Evolutionary conservation across 768 basidiomycete genomes (phyloP).

Genomic region (Suillus placidus): DNA sequence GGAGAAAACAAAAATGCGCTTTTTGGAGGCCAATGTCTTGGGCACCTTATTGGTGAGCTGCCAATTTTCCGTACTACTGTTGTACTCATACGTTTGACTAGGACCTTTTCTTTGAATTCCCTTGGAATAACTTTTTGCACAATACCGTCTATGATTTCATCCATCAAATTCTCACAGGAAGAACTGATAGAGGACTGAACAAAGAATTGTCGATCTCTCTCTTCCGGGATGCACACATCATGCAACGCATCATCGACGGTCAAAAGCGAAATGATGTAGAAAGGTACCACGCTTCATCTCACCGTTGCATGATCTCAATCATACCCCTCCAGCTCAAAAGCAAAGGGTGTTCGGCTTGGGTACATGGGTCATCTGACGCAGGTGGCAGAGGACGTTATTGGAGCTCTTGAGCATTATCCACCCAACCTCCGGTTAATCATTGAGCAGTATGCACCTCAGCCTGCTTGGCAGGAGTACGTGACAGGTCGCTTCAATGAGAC

Average conservation of each 20-base stretch:
- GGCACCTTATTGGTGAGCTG: slow-evolving; percentile 72
- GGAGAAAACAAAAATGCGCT: slow-evolving; percentile 77
- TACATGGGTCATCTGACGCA: slow-evolving; percentile 98
- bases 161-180: slow-evolving; percentile 92
- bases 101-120: slow-evolving; percentile 95
- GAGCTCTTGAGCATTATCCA: slow-evolving; percentile 86
- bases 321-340: slow-evolving; percentile 52
- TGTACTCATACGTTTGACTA: slow-evolving; percentile 31
- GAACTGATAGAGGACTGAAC: slow-evolving; percentile 80
- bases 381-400: slow-evolving; percentile 93
- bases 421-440: slow-evolving; percentile 70
- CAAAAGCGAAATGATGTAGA: slow-evolving; percentile 79
- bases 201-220: slow-evolving; percentile 81
- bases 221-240: slow-evolving; percentile 83
- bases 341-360: slow-evolving; percentile 80
- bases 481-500: slow-evolving; percentile 84
- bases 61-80: slow-evolving; percentile 6
- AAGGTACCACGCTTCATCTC: slow-evolving; percentile 48
- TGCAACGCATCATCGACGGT: slow-evolving; percentile 86
- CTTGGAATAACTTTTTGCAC: slow-evolving; percentile 98
- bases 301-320: slow-evolving; percentile 14
- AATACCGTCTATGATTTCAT: slow-evolving; percentile 95
- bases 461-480: slow-evolving; percentile 90
- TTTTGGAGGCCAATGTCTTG: slow-evolving; percentile 74
- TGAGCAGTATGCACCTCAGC: slow-evolving; percentile 67